Percentiles rank a stretch among this genome's conserved stretches.
Conservation (phyloP, 352 stramenopile genomes). For the Pythium utonaiense region DNA sequence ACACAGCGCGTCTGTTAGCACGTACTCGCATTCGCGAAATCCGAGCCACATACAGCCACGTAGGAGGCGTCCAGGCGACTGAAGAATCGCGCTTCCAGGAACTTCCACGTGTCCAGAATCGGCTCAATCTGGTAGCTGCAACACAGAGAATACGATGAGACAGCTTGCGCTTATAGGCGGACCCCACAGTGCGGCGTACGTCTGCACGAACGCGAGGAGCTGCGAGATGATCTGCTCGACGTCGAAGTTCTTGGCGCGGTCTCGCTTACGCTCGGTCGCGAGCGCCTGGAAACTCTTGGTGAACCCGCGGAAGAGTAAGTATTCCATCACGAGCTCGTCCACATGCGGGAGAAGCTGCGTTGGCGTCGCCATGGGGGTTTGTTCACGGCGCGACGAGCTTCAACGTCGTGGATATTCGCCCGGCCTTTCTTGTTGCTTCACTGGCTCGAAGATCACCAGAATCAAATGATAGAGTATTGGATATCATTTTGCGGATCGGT, state of each 20-base stretch:
- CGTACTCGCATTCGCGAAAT: not conserved
- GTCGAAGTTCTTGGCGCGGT: slow-evolving; percentile 69
- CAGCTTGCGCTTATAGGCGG: not conserved
- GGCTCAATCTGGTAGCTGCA: slow-evolving; percentile 70
- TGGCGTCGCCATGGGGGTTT: slow-evolving; percentile 1
- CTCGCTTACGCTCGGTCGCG: slow-evolving; percentile 63
- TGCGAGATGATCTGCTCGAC: slow-evolving; percentile 75
- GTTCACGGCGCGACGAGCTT: slow-evolving; percentile 1
- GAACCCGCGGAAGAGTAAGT: slow-evolving; percentile 82
- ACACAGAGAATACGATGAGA: not conserved
- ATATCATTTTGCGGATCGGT: not conserved
- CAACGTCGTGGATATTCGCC: slow-evolving; percentile 2
- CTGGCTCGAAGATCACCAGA: slow-evolving; percentile 7
- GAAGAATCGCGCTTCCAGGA: slow-evolving; percentile 77
- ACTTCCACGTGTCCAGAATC: slow-evolving; percentile 79
- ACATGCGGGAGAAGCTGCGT: slow-evolving; percentile 61
- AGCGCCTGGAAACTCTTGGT: slow-evolving; percentile 86
- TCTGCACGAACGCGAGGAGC: slow-evolving; percentile 57
- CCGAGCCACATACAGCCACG: slow-evolving; percentile 30
- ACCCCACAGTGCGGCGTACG: slow-evolving; percentile 18
- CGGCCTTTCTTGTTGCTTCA: not conserved
- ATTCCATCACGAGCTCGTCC: slow-evolving; percentile 85
- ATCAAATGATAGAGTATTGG: slow-evolving; percentile 17
- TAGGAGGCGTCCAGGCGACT: slow-evolving; percentile 76
- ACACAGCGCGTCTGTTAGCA: not conserved